Conservation (phyloP, 768 basidiomycete genomes). For the Mycena filopes region DNA sequence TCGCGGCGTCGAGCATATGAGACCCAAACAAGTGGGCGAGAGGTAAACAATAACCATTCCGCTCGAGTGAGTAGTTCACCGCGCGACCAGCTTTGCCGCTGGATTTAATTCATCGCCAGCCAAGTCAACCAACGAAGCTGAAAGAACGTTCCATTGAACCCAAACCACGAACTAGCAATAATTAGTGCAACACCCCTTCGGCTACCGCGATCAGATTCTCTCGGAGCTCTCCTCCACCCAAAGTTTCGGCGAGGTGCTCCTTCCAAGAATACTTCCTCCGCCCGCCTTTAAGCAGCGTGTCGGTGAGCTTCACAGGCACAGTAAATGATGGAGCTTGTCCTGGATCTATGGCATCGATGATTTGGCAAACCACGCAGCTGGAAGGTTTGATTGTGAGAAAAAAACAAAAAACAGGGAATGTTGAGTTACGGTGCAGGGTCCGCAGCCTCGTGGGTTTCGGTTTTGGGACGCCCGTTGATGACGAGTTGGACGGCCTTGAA, state of each 20-base stretch:
- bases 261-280: conserved; percentile 22
- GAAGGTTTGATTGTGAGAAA: conserved; percentile 5
- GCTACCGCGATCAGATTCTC: conserved; percentile 4
- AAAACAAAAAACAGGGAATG: background rate
- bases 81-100: no score
- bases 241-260: conserved; percentile 20
- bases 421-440: conserved; percentile 23
- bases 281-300: conserved; percentile 5
- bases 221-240: conserved; percentile 22
- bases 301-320: conserved; percentile 24
- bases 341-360: conserved; percentile 26
- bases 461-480: conserved; percentile 25
- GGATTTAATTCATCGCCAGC: no score
- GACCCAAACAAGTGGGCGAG: background rate
- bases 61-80: background rate
- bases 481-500: conserved; percentile 21
- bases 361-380: conserved; percentile 31
- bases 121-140: no score
- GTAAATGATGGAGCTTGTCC: conserved; percentile 24
- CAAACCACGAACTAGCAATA: background rate
- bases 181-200: background rate
- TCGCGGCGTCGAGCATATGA: background rate
- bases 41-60: background rate
- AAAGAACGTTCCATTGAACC: no score
- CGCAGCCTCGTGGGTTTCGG: conserved; percentile 10